A percentile compares a stretch with the other conserved stretches of the same genome.
These are phyloP conservation scores for Scenedesmus sp. DNA, from an alignment of 163 green algal genomes.

Conservation along the genomic window DNA sequence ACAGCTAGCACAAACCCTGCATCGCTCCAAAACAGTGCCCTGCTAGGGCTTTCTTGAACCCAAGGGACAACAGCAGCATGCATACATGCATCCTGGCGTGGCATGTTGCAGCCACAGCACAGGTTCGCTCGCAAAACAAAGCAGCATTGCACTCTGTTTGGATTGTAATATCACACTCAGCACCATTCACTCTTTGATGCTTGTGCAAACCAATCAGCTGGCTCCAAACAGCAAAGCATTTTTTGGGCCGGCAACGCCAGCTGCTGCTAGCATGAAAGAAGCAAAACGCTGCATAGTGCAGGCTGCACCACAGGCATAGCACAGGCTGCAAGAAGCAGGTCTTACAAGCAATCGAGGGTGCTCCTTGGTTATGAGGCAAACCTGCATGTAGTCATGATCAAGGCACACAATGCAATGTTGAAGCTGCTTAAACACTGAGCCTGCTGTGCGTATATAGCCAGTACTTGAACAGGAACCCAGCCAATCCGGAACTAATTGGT, in stretches of 20 bases:
- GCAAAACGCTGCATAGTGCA: background rate
- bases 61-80: background rate
- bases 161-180: background rate
- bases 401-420: background rate
- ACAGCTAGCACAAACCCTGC: background rate
- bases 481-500: background rate
- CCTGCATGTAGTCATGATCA: background rate
- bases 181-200: background rate
- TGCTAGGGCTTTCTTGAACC: background rate
- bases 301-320: background rate
- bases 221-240: background rate
- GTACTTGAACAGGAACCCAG: background rate
- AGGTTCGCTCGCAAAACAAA: background rate
- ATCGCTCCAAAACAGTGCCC: background rate
- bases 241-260: background rate
- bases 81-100: background rate
- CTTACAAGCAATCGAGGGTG: background rate
- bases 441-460: background rate
- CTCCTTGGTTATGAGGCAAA: background rate
- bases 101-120: background rate
- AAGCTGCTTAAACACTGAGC: background rate
- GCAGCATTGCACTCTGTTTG: background rate
- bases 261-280: background rate
- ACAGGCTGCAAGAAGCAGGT: background rate
- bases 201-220: background rate